Base-by-base conservation (phyloP, 2,329 filamentous ascomycete genomes). In the Seiridium cupressi region DNA sequence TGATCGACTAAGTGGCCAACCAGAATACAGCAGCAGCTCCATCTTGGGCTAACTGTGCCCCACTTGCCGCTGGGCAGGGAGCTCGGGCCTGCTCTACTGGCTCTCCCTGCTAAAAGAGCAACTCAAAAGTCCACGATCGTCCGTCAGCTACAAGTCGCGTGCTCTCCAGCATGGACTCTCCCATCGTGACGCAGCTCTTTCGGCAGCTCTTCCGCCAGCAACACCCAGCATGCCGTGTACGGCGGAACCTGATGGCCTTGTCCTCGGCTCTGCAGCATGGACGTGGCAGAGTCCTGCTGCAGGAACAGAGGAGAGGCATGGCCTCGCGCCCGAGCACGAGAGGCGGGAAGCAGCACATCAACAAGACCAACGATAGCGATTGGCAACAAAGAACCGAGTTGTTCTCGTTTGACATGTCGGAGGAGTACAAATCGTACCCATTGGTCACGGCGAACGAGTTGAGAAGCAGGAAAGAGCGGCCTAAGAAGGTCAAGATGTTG, bases 401-500 rank as follows among this genome's bases (percentile, higher is more conserved):
- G 26, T 88, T 95, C 61, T 87, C 91, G 0, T 80, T 84, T 59
- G 92, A 99, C 71, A 89, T 92, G 74, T 82, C 84, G 2, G 87
- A 91, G 51, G 93, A 98, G 74, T 93, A 93, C 73, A 84, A 87
- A 62, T 83, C 85, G 69, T 97, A 92, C 70, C 93, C 95, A 0
- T 87, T 89, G 72, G 90, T 99, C 54, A 96, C 93, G 7, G 86
- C 92, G n/a, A 83, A 89, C 65, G 88, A 92, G 63, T 79, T 99
- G 66, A 88, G 89, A 66, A 80, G 76, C 65, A 84, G 90, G 58
- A 88, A 80, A 57, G 89, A 96, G 72, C 82, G 95, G 70, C 95
- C 95, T 49, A 86, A 85, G 70, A 85, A 90, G 74, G 93, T 97
- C 66, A 97, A 97, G 84, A 99, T 99, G 95, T 79, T 97, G 70